Percentiles rank a stretch among this genome's conserved stretches.
Evolutionary conservation across 768 basidiomycete genomes (phyloP).

Genomic region (Auriculariales sp.): DNA sequence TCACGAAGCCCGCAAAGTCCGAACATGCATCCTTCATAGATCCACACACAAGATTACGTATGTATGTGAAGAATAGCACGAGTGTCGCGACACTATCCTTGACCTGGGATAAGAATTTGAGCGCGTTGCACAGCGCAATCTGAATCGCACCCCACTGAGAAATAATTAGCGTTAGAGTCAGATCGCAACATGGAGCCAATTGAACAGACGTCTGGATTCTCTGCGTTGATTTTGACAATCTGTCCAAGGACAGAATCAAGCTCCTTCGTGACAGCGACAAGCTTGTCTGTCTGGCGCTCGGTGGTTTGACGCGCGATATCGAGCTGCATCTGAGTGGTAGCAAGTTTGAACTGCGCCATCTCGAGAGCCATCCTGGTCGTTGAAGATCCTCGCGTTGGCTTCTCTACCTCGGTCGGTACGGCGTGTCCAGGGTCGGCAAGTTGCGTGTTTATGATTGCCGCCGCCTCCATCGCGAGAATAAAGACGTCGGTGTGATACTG

Average conservation of each 20-base stretch:
- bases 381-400: not conserved
- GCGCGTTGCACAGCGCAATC: not conserved
- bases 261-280: not conserved
- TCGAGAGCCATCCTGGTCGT: not conserved
- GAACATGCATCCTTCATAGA: too few relatives aligned
- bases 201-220: not conserved
- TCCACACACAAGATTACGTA: too few relatives aligned
- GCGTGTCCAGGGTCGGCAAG: not conserved
- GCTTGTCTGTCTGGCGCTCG: not conserved
- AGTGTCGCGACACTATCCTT: not conserved
- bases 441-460: not conserved
- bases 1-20: too few relatives aligned
- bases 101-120: too few relatives aligned
- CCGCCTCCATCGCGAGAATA: not conserved
- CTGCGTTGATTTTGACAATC: not conserved
- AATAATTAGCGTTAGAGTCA: not conserved
- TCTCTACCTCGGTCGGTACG: not conserved
- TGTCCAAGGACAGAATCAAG: not conserved
- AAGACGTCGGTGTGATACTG: not conserved
- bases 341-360: not conserved
- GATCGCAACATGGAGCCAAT: not conserved
- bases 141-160: not conserved
- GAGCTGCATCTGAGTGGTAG: not conserved
- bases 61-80: too few relatives aligned
- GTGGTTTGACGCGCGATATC: not conserved